A percentile compares a stretch with the other conserved stretches of the same genome.
phyloP scores from a whole-genome alignment of 306 rosid species.

The Castanea crenata region DNA sequence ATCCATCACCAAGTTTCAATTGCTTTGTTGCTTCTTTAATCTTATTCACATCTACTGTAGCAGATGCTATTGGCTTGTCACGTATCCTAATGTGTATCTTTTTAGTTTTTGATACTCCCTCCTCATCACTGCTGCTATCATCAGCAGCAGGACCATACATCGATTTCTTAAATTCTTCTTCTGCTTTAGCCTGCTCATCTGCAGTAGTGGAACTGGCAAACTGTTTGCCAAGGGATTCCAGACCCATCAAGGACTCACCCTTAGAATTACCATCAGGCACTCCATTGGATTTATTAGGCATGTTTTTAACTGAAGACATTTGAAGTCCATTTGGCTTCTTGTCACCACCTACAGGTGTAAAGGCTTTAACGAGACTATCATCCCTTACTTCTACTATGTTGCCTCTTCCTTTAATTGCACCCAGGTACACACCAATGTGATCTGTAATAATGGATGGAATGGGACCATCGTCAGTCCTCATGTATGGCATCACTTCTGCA shows the following conservation, averaged over 20 bases:
- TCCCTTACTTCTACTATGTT: constrained; percentile 91
- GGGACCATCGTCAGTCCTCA: constrained; percentile 89
- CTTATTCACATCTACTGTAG: constrained; percentile 85
- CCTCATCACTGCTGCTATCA: constrained; percentile 98
- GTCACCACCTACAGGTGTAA: constrained; percentile 46
- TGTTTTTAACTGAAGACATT: constrained; percentile 38
- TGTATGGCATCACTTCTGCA: constrained; percentile 92
- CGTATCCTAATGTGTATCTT: constrained; percentile 82
- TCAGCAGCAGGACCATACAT: constrained; percentile 77
- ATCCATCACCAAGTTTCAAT: constrained; percentile 74
- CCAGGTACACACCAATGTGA: constrained; percentile 92
- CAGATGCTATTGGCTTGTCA: constrained; percentile 70
- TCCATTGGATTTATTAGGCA: constrained; percentile 44
- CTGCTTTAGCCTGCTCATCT: constrained; percentile 94
- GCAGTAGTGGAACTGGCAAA: constrained; percentile 48
- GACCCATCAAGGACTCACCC: constrained; percentile 59
- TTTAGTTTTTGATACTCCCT: constrained; percentile 73
- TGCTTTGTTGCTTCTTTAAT: constrained; percentile 94
- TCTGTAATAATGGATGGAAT: constrained; percentile 88
- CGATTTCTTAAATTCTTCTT: constrained; percentile 92
- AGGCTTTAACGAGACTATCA: constrained; percentile 74
- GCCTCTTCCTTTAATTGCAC: constrained; percentile 90
- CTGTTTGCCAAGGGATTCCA: constrained; percentile 60
- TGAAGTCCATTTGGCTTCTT: constrained; percentile 53
- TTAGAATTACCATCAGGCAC: constrained; percentile 47